A percentile compares a stretch with the other conserved stretches of the same genome.
These are phyloP conservation scores for Aureobasidium sp. DNA, from an alignment of 2,329 filamentous ascomycete genomes.

Conservation along the genomic window DNA sequence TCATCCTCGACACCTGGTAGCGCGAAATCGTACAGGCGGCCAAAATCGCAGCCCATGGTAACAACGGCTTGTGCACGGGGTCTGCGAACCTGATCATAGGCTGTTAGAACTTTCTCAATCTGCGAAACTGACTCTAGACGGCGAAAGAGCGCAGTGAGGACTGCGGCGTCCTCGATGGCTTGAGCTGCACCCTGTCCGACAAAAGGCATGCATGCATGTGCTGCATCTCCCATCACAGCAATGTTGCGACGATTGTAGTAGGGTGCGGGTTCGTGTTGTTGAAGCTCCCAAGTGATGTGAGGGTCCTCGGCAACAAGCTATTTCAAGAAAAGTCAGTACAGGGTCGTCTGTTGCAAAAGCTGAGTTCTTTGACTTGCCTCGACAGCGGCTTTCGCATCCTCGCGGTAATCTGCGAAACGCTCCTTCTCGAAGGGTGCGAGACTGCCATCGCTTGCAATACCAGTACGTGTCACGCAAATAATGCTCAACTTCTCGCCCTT, in stretches of 20 bases:
- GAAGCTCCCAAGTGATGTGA: slow-evolving; percentile 22
- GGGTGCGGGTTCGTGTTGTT: slow-evolving; percentile 28
- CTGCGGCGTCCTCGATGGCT: slow-evolving; percentile 31
- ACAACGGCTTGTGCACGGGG: slow-evolving; percentile 24
- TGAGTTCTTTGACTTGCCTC: not conserved
- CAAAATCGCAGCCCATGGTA: slow-evolving; percentile 23
- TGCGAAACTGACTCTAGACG: slow-evolving; percentile 4
- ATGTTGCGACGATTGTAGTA: slow-evolving; percentile 23
- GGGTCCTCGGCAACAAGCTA: slow-evolving; percentile 22
- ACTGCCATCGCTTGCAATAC: slow-evolving; percentile 9
- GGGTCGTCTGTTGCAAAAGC: not conserved
- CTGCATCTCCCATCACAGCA: slow-evolving; percentile 31
- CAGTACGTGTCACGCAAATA: slow-evolving; percentile 10
- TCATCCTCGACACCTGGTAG: slow-evolving; percentile 22
- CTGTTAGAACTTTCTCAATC: slow-evolving; percentile 18
- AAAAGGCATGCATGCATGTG: slow-evolving; percentile 28
- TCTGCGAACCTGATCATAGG: slow-evolving; percentile 22
- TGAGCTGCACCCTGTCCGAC: slow-evolving; percentile 30
- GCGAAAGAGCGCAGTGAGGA: slow-evolving; percentile 26
- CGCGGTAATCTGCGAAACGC: slow-evolving; percentile 10
- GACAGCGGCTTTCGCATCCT: slow-evolving; percentile 10
- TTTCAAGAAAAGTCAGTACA: not conserved
- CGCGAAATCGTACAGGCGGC: slow-evolving; percentile 23
- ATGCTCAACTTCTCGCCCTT: slow-evolving; percentile 18
- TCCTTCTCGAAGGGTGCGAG: slow-evolving; percentile 4